phyloP scores from a whole-genome alignment of 495 filamentous ascomycete genomes.

The Aspergillus mulundensis region DNA sequence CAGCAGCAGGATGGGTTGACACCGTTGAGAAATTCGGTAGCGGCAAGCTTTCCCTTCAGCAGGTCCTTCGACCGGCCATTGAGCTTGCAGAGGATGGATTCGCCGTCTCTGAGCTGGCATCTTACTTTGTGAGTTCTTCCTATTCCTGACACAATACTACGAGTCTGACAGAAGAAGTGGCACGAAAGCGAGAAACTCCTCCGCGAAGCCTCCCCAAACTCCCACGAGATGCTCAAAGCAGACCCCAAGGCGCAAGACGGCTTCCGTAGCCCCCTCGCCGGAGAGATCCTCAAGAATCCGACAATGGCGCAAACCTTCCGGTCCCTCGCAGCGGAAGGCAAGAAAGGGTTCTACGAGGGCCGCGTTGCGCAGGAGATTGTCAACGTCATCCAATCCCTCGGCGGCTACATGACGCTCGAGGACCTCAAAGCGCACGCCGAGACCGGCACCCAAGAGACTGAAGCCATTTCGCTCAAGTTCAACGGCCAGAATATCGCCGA shows the following conservation, averaged over 20 bases:
- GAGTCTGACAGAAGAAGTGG: constrained; percentile 56
- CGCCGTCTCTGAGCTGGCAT: constrained; percentile 77
- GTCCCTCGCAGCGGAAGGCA: constrained; percentile 71
- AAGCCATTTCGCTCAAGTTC: constrained; percentile 77
- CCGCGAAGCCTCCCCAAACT: constrained; percentile 73
- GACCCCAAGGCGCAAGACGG: constrained; percentile 63
- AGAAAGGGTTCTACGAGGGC: constrained; percentile 88
- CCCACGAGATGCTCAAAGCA: constrained; percentile 74
- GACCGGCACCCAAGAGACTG: constrained; percentile 69
- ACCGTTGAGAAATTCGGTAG: constrained; percentile 88
- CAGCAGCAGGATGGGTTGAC: constrained; percentile 92
- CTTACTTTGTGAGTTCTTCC: constrained; percentile 58
- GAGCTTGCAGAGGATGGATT: constrained; percentile 85
- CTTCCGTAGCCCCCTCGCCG: constrained; percentile 65
- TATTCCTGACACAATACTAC: not conserved
- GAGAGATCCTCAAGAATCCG: constrained; percentile 89
- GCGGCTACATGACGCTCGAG: constrained; percentile 72
- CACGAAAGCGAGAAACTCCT: constrained; percentile 53
- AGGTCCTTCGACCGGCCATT: constrained; percentile 81
- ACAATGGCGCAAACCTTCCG: constrained; percentile 79
- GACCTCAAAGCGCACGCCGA: constrained; percentile 76
- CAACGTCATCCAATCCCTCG: constrained; percentile 69
- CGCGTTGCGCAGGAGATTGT: constrained; percentile 73
- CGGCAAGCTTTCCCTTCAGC: constrained; percentile 70
- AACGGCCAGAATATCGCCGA: constrained; percentile 60